A percentile compares a stretch with the other conserved stretches of the same genome.
Conservation (phyloP, 306 rosid genomes). For the Vigna nakashimae region DNA sequence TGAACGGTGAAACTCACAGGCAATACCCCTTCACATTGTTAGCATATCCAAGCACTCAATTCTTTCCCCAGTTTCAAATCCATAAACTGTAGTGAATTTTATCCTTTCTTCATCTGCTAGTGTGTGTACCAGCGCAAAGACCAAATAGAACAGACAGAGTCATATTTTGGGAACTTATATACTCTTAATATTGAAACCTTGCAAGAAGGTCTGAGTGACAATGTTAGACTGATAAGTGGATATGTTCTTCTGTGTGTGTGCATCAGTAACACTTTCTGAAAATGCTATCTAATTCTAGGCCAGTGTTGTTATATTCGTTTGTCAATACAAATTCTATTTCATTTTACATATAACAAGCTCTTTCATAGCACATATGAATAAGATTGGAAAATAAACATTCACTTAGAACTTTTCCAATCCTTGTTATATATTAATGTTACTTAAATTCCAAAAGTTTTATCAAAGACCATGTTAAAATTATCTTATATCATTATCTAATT, state of each 20-base stretch:
- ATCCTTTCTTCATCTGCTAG: neutral
- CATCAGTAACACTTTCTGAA: neutral
- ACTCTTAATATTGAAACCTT: neutral
- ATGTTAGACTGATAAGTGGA: too few species aligned
- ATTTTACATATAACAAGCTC: too few species aligned
- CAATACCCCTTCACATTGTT: too few species aligned
- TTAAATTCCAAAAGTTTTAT: neutral
- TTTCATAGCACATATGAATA: too few species aligned
- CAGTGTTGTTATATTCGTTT: neutral
- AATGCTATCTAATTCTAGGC: neutral
- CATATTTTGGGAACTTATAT: neutral
- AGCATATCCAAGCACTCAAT: too few species aligned
- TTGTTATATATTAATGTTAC: neutral
- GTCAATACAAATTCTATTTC: too few species aligned
- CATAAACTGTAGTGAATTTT: neutral
- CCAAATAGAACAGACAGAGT: neutral
- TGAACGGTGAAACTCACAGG: too few species aligned
- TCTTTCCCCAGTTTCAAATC: too few species aligned
- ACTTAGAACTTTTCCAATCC: neutral
- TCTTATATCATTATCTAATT: neutral
- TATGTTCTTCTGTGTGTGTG: too few species aligned
- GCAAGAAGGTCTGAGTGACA: neutral
- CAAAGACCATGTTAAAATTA: neutral
- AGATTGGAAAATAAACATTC: neutral
- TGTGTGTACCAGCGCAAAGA: neutral